Base-by-base conservation (phyloP, 108 stramenopile species). In the Conticribra weissflogii region DNA sequence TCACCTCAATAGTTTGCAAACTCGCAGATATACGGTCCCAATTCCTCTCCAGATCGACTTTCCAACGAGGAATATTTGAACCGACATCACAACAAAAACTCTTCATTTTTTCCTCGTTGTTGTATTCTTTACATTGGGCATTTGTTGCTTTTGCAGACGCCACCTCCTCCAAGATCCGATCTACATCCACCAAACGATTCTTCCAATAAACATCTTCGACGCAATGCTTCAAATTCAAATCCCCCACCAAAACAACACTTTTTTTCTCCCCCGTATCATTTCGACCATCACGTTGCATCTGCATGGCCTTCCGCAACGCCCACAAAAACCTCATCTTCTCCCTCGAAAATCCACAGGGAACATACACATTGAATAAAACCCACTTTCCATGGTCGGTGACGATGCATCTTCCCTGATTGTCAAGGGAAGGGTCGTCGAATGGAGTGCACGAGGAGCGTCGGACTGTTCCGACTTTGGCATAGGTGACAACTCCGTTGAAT, bases 281-380 rank as follows among this genome's bases (percentile, higher is more conserved):
- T 9, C 36, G 5, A 41, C 36, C 36, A 41, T 68, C 57, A 8
- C 93, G 72, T 67, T 95, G 83, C 1, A 53, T 50, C 33, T 72
- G 58, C 89, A 96, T 94, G 1, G 90, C 87, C 23, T 73, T 66
- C 12, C 84, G 82, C 25, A 97, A 67, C 0, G 91, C 93, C 59
- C 87, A 75, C 27, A 94, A 78, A 71, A 96, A 97, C 59, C 82
- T 86, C 89, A 95, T 90, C 51, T 41, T 41, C 36, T 41, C 36
- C 36, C 36, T 41, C 41, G 90, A 41, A 0, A 78, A 79, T n/a
- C 81, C 85, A 46, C 85, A 83, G 1, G 96, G 96, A n/a, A 88
- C 96, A 59, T 97, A 97, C 0, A 96, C 92, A 81, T 97, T 97
- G 63, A 96, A 96, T 7, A 97, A 28, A 0, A 87, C 88, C 63